Evolutionary conservation across 2,329 filamentous ascomycete species (phyloP).

Genomic region (Neobulgaria alba): DNA sequence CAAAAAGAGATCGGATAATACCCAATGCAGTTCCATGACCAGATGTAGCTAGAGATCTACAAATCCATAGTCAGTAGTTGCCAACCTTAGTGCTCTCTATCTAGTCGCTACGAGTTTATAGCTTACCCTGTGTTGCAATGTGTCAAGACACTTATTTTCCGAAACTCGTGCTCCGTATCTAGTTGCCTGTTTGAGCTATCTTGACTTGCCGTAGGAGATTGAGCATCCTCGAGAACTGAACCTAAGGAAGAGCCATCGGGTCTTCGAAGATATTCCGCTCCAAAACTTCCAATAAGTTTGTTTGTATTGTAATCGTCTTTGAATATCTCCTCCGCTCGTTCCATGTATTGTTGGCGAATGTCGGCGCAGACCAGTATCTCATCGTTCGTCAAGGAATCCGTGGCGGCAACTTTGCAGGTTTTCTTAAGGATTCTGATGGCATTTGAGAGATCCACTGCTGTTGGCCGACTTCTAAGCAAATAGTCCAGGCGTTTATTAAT

Average conservation of each 20-base stretch:
- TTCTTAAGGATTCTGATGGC: slow-evolving; percentile 73
- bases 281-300: slow-evolving; percentile 71
- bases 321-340: slow-evolving; percentile 78
- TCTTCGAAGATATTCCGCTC: slow-evolving; percentile 67
- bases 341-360: slow-evolving; percentile 64
- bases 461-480: slow-evolving; percentile 80
- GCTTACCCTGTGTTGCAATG: slow-evolving; percentile 98
- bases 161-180: slow-evolving; percentile 25
- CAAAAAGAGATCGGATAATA: slow-evolving; percentile 77
- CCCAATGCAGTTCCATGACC: slow-evolving; percentile 96
- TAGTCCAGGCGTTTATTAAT: slow-evolving; percentile 75
- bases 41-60: slow-evolving; percentile 81
- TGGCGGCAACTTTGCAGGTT: background rate
- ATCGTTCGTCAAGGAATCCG: background rate
- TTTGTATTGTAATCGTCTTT: slow-evolving; percentile 83
- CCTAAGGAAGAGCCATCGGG: slow-evolving; percentile 24
- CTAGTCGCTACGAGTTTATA: too few relatives aligned
- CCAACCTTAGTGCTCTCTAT: too few relatives aligned
- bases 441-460: slow-evolving; percentile 89
- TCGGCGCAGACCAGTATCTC: slow-evolving; percentile 28
- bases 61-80: too few relatives aligned
- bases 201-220: background rate
- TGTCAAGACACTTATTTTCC: slow-evolving; percentile 73
- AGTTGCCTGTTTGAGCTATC: background rate
- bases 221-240: slow-evolving; percentile 11